Evolutionary conservation across 2,329 filamentous ascomycete genomes (phyloP).

Genomic region (Alternaria alternata): DNA sequence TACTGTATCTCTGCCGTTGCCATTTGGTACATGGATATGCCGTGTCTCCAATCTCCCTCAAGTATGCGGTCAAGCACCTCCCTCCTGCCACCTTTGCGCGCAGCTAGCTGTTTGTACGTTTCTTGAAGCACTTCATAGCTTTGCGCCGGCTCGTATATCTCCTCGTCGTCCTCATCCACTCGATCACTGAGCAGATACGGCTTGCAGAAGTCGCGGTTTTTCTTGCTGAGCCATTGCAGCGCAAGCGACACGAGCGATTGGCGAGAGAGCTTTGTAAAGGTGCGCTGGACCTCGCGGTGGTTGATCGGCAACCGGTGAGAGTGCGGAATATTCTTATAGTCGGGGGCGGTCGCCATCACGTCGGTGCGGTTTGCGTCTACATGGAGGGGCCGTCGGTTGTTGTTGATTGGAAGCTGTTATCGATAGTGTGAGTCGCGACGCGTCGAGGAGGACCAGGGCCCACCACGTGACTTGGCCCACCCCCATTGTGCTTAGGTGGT

Average conservation of each 20-base stretch:
- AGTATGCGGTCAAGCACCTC: slow-evolving; percentile 65
- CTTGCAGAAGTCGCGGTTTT: slow-evolving; percentile 66
- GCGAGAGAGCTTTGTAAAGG: slow-evolving; percentile 74
- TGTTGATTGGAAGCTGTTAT: slow-evolving; percentile 31
- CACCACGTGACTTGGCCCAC: slow-evolving; percentile 21
- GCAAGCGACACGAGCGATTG: slow-evolving; percentile 75
- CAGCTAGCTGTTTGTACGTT: slow-evolving; percentile 49
- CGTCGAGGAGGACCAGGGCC: slow-evolving; percentile 10
- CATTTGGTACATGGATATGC: slow-evolving; percentile 63
- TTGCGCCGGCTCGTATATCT: slow-evolving; percentile 72
- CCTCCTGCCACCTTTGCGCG: slow-evolving; percentile 60
- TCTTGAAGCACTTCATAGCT: slow-evolving; percentile 73
- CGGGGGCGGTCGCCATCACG: slow-evolving; percentile 68
- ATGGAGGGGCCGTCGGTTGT: slow-evolving; percentile 28
- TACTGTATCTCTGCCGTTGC: slow-evolving; percentile 64
- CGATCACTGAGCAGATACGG: slow-evolving; percentile 62
- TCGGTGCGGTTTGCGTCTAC: slow-evolving; percentile 40
- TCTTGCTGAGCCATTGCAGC: slow-evolving; percentile 78
- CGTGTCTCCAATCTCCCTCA: slow-evolving; percentile 65
- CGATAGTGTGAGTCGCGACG: slow-evolving; percentile 28
- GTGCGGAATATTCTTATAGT: slow-evolving; percentile 75
- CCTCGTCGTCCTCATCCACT: slow-evolving; percentile 61
- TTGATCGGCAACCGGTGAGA: slow-evolving; percentile 72
- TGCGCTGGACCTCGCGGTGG: slow-evolving; percentile 70
- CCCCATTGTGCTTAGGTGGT: background rate